Evolutionary conservation across 2,329 filamentous ascomycete genomes (phyloP), one percentile per base, ranked within the genome.

Genomic region (Zymoseptoria tritici): DNA sequence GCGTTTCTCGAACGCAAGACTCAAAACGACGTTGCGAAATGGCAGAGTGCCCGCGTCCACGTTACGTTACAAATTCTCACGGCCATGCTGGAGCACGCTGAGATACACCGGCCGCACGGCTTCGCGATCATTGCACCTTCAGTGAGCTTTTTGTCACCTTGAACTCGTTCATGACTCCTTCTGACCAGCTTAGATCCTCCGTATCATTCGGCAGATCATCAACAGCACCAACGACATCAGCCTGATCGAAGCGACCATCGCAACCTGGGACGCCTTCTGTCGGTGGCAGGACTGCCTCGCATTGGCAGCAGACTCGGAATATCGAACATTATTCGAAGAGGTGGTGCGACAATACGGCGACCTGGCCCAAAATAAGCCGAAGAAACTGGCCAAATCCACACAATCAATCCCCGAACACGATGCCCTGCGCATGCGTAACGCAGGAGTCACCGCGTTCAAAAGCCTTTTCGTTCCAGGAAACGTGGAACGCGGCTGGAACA

Each of bases 1-100:
- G 86, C 86, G 68, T 99, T 97, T 73, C 82, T 99, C 65, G 92
- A 97, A 79, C 95, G 93, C 80, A 91, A 93, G 79, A 94, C 91
- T 21, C 89, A 89, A 62, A 88, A 86, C 71, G 94, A 99, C 79
- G 91, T 97, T 66, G 95, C 88, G 85, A 89, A 90, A 72, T 83
- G 85, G 74, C 87, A 91, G 71, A 90, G 94, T 72, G 92, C 92
- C 89, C 95, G 79, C 70, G 83, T 79, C 7, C 91, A 96, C 74
- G 91, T 99, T 65, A 97, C 92, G 2, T 85, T 99, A 60, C 89
- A 95, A 74, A 97, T 99, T 68, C 81, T 97, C 66, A 86, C 88
- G 62, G 91, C 92, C 52, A 82, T 99, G 68, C 91, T 97, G 75
- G 92, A 97, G 72, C 97, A 97, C 58, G 70, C 71, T 60, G 67